These are phyloP conservation scores for Penicillium crystallinum DNA, from an alignment of 495 filamentous ascomycete genomes.

Conservation along the genomic window DNA sequence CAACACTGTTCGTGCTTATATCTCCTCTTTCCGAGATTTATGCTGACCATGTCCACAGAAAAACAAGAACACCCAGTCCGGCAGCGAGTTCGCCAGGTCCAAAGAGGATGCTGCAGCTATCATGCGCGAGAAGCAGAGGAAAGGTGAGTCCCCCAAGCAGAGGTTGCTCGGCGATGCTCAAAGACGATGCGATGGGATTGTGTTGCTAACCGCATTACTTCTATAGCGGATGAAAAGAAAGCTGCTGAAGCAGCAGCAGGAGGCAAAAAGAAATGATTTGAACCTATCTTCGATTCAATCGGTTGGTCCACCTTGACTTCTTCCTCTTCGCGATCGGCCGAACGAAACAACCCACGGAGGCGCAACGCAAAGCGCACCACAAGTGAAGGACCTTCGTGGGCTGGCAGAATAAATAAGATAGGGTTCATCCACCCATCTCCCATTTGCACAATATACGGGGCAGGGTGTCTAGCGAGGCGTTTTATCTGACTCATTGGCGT, in stretches of 20 bases:
- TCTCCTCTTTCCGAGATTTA: background rate
- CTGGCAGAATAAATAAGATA: background rate
- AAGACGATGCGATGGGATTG: background rate
- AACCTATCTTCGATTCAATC: background rate
- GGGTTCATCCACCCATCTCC: background rate
- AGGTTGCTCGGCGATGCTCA: background rate
- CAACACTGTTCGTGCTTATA: conserved; percentile 28
- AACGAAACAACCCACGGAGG: background rate
- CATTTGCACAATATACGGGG: background rate
- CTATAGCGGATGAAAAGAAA: conserved; percentile 31
- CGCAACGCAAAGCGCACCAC: background rate
- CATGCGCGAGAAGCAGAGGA: conserved; percentile 87
- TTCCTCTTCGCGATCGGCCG: background rate
- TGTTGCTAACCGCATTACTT: background rate
- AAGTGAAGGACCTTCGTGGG: background rate
- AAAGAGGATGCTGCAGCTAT: conserved; percentile 75
- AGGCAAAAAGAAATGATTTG: background rate
- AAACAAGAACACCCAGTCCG: conserved; percentile 51
- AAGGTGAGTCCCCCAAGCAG: conserved; percentile 49
- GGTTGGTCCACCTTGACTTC: background rate
- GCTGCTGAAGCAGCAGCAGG: conserved; percentile 20
- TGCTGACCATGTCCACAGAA: conserved; percentile 50
- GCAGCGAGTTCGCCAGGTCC: conserved; percentile 61
- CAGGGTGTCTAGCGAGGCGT: conserved; percentile 28
- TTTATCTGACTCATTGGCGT: conserved; percentile 18